A percentile compares a stretch with the other conserved stretches of the same genome.
Evolutionary conservation across 129 eudicot species (phyloP).

Genomic region (Ambrosia trifida): DNA sequence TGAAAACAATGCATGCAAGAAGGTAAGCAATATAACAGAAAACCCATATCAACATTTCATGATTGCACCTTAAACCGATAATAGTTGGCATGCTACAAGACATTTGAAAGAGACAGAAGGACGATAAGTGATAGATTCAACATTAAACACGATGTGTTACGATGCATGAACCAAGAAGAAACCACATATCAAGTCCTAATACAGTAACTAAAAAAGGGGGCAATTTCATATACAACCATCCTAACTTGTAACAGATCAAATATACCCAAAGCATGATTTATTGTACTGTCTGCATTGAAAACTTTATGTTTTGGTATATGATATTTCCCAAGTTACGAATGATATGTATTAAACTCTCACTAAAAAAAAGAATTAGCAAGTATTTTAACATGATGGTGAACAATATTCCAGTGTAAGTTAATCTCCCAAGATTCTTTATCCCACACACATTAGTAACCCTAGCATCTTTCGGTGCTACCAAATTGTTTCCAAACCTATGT

Average conservation of each 20-base stretch:
- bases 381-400: not conserved
- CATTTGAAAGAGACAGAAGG: not conserved
- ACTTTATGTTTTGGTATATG: not conserved
- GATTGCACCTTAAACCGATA: not conserved
- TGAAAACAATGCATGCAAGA: slow-evolving; percentile 34
- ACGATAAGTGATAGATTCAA: not conserved
- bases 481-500: not conserved
- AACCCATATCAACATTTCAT: not conserved
- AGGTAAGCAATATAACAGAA: not conserved
- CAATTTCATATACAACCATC: not conserved
- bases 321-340: not conserved
- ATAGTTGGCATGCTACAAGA: slow-evolving; percentile 8
- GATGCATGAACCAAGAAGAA: not conserved
- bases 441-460: not conserved
- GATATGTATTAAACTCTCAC: not conserved
- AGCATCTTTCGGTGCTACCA: not conserved
- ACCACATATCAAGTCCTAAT: not conserved
- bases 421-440: slow-evolving; percentile 6
- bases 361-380: not conserved
- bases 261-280: not conserved
- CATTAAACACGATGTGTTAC: not conserved
- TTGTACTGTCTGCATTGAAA: not conserved
- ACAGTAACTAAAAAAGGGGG: not conserved
- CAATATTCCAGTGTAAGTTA: not conserved
- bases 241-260: not conserved